Conservation (phyloP, 805 yeast genomes). For the Spencermartinsiella europaea region DNA sequence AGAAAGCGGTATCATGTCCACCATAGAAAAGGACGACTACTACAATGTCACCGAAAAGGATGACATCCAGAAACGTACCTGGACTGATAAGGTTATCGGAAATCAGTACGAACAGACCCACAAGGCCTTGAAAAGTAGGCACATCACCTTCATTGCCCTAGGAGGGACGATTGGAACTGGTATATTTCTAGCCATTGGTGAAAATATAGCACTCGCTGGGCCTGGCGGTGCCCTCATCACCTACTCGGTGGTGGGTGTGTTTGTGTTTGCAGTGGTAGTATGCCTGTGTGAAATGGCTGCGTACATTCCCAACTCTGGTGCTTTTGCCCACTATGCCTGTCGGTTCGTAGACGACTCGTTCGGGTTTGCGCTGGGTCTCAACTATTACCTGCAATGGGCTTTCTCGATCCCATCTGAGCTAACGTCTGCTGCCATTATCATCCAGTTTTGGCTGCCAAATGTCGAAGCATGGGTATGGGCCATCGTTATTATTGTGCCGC, state of each 20-base stretch:
- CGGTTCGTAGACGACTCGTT: slow-evolving; percentile 57
- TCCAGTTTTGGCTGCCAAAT: slow-evolving; percentile 41
- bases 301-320: slow-evolving; percentile 54
- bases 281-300: slow-evolving; percentile 52
- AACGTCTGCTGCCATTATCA: slow-evolving; percentile 38
- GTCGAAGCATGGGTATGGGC: slow-evolving; percentile 47
- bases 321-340: slow-evolving; percentile 57
- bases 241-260: slow-evolving; percentile 41
- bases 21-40: slow-evolving; percentile 1
- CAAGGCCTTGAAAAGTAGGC: slow-evolving; percentile 45
- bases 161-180: slow-evolving; percentile 80
- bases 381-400: slow-evolving; percentile 45
- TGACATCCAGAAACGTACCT: background rate
- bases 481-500: slow-evolving; percentile 43
- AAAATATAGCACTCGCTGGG: slow-evolving; percentile 23
- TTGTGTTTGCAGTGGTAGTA: slow-evolving; percentile 58
- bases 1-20: background rate
- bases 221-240: slow-evolving; percentile 30
- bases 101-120: slow-evolving; percentile 13
- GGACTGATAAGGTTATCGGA: slow-evolving; percentile 13
- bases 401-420: slow-evolving; percentile 43
- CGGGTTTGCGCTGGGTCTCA: slow-evolving; percentile 53
- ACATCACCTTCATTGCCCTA: slow-evolving; percentile 65
- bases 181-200: slow-evolving; percentile 44
- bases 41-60: background rate